These are phyloP conservation scores for Aureobasidium zeae DNA, from an alignment of 2,329 filamentous ascomycete genomes.

Conservation along the genomic window DNA sequence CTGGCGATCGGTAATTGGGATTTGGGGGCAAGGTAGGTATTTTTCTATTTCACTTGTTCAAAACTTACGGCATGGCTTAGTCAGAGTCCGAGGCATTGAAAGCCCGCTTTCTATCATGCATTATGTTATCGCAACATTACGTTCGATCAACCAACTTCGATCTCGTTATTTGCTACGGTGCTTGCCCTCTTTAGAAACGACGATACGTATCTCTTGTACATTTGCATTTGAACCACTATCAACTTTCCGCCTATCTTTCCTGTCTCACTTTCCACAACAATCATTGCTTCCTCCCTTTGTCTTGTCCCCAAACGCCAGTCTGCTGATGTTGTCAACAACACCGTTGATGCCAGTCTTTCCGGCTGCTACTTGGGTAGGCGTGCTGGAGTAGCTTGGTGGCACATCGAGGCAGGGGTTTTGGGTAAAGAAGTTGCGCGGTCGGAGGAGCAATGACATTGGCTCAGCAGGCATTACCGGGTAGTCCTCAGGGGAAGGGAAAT, in stretches of 20 bases:
- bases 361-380: slow-evolving; percentile 55
- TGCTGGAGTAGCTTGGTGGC: slow-evolving; percentile 62
- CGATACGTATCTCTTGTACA: neutral
- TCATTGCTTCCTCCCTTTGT: slow-evolving; percentile 27
- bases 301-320: slow-evolving; percentile 37
- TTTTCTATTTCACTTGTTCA: slow-evolving; percentile 8
- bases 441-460: slow-evolving; percentile 69
- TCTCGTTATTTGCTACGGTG: neutral
- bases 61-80: neutral
- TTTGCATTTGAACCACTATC: neutral
- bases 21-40: neutral
- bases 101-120: slow-evolving; percentile 9
- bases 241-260: neutral
- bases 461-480: slow-evolving; percentile 76
- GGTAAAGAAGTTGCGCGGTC: slow-evolving; percentile 74
- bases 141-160: neutral
- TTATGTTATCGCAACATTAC: slow-evolving; percentile 3
- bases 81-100: slow-evolving; percentile 3
- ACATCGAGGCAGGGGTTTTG: slow-evolving; percentile 74
- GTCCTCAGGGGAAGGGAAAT: slow-evolving; percentile 83
- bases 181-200: neutral
- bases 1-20: neutral
- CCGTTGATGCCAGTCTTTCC: slow-evolving; percentile 30
- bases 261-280: slow-evolving; percentile 14
- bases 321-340: slow-evolving; percentile 44